Conservation (phyloP, 768 basidiomycete species). For the Kwoniella pini region DNA sequence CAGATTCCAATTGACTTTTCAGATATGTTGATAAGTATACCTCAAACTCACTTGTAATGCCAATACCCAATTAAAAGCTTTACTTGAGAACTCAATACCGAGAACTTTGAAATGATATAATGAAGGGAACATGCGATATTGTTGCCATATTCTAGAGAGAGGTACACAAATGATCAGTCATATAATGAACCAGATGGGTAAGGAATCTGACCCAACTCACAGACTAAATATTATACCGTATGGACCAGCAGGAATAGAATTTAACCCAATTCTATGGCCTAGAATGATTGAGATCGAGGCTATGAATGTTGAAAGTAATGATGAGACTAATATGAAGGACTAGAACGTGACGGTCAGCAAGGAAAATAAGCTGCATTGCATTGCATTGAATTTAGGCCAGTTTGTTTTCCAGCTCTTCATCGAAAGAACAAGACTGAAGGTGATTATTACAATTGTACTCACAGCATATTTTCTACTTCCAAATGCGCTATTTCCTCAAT, state of each 20-base stretch:
- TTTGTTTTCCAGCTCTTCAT: too few relatives aligned
- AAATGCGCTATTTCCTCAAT: slow-evolving; percentile 66
- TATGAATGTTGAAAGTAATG: slow-evolving; percentile 66
- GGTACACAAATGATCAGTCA: slow-evolving; percentile 36
- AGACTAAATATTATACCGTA: slow-evolving; percentile 67
- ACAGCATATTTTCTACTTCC: slow-evolving; percentile 87
- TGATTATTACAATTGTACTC: too few relatives aligned
- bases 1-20: too few relatives aligned
- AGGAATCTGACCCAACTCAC: slow-evolving; percentile 29
- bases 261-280: slow-evolving; percentile 68
- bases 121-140: slow-evolving; percentile 72
- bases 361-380: too few relatives aligned
- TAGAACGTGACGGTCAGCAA: slow-evolving; percentile 46
- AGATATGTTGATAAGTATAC: too few relatives aligned
- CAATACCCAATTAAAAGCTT: slow-evolving; percentile 70
- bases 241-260: slow-evolving; percentile 74
- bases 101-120: slow-evolving; percentile 76
- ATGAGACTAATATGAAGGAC: slow-evolving; percentile 76
- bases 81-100: slow-evolving; percentile 72
- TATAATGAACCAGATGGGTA: neutral
- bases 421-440: too few relatives aligned
- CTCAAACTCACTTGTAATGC: slow-evolving; percentile 68
- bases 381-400: too few relatives aligned
- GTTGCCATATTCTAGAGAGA: slow-evolving; percentile 80
- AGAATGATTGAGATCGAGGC: slow-evolving; percentile 69